phyloP scores from a whole-genome alignment of 192 early-diverging fungal species.

The Linnemannia zychae region DNA sequence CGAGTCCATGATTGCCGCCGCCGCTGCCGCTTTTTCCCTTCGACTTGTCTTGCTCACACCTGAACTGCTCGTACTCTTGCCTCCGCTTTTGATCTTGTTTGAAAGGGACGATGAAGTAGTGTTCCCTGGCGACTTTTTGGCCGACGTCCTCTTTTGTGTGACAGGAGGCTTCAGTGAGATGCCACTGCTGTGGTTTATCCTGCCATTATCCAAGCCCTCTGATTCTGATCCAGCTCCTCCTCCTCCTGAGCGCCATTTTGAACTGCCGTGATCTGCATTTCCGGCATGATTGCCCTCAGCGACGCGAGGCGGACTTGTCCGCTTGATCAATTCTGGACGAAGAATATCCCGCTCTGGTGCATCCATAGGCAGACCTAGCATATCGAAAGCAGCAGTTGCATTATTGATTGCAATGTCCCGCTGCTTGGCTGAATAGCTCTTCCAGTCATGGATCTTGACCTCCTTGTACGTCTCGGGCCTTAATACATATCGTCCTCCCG shows the following conservation, averaged over 20 bases:
- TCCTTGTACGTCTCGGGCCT: constrained; percentile 61
- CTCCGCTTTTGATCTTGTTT: constrained; percentile 21
- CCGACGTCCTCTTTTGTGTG: constrained; percentile 32
- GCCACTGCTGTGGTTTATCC: constrained; percentile 4
- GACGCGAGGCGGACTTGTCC: constrained; percentile 35
- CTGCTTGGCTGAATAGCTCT: constrained; percentile 56
- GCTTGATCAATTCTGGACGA: constrained; percentile 26
- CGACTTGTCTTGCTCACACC: constrained; percentile 24
- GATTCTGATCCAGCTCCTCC: constrained; percentile 43
- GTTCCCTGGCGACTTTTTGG: constrained; percentile 27
- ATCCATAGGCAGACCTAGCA: constrained; percentile 59
- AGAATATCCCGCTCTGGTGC: constrained; percentile 62
- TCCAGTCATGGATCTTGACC: constrained; percentile 68
- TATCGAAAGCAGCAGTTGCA: constrained; percentile 66
- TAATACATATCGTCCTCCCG: constrained; percentile 58
- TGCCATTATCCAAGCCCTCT: constrained; percentile 48
- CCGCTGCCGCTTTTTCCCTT: constrained; percentile 30
- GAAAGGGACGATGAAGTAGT: background rate
- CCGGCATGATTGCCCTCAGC: constrained; percentile 41
- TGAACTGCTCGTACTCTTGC: background rate
- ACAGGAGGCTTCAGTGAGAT: constrained; percentile 21
- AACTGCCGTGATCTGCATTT: constrained; percentile 13
- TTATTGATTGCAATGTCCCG: constrained; percentile 56
- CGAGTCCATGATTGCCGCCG: constrained; percentile 34
- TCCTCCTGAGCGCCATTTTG: constrained; percentile 47